phyloP scores from a whole-genome alignment of 768 basidiomycete genomes.

The Gyrodon lividus region DNA sequence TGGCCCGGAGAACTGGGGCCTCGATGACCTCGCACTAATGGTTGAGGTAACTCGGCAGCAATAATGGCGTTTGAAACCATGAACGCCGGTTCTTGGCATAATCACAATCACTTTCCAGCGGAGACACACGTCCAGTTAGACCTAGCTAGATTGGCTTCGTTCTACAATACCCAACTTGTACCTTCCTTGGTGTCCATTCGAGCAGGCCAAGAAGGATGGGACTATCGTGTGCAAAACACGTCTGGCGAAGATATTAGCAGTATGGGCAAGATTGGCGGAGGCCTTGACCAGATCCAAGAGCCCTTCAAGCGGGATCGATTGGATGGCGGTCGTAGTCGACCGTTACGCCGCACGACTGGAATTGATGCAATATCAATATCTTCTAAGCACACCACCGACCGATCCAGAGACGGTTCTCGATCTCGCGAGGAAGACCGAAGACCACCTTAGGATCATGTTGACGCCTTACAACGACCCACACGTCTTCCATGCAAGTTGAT shows the following conservation, averaged over 20 bases:
- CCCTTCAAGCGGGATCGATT: slow-evolving; percentile 32
- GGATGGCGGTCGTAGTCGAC: slow-evolving; percentile 31
- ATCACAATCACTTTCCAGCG: slow-evolving; percentile 35
- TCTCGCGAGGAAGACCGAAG: slow-evolving; percentile 12
- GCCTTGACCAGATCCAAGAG: slow-evolving; percentile 10
- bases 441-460: slow-evolving; percentile 29
- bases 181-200: slow-evolving; percentile 32
- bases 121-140: slow-evolving; percentile 36
- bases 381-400: slow-evolving; percentile 16
- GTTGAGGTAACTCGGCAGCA: neutral
- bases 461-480: slow-evolving; percentile 33
- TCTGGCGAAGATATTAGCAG: slow-evolving; percentile 18
- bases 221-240: slow-evolving; percentile 31
- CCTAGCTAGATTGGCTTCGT: slow-evolving; percentile 33
- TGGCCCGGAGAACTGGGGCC: slow-evolving; percentile 17
- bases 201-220: slow-evolving; percentile 24
- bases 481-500: slow-evolving; percentile 5
- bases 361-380: slow-evolving; percentile 17
- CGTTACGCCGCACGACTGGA: slow-evolving; percentile 34
- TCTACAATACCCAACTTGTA: slow-evolving; percentile 34
- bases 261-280: slow-evolving; percentile 8
- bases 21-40: slow-evolving; percentile 19
- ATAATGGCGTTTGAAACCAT: slow-evolving; percentile 1
- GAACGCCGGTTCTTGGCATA: slow-evolving; percentile 31
- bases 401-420: slow-evolving; percentile 4